Base-by-base conservation (phyloP, 805 yeast species). In the Kuraishia cidri region DNA sequence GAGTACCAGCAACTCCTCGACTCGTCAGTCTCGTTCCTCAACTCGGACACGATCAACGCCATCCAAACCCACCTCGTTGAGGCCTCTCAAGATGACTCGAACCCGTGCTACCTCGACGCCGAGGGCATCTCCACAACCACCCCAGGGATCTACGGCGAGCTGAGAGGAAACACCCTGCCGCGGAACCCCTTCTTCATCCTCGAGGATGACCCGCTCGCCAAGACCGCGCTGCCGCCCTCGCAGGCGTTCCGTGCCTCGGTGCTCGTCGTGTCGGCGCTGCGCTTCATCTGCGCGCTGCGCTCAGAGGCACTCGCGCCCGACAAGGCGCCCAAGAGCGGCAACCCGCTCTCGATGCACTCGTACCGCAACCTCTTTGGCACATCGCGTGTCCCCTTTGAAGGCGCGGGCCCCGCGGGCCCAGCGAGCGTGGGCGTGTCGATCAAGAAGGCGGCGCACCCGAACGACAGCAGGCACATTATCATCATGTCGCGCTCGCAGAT, bases 141-240 rank as follows among this genome's bases (percentile, higher is more conserved):
- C 23, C 72, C 82, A 0, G 75, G 75, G 9, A 69, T 73, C 23
- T 75, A 75, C 44, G 79, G 80, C 12, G 80, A 74, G 35, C 57
- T 75, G 19, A 62, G 76, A 31, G 81, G 82, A 14, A 80, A 76
- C 40, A 71, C 78, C 1, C 57, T 82, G 27, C 94, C 94, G 4
- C 61, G 90, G 39, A 82, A 81, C 48, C 94, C 94, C 2, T 81
- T 79, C 45, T 64, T 82, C 41, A 70, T 82, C 8, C 52, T 82
- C 12, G 86, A 80, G 41, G 80, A 80, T 47, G 94, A 82, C 41
- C 88, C 90, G 1, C 64, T 74, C 39, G 64, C 73, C 12, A 69
- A 68, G 37, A 66, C 58, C 34, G 54, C 64, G 9, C 33, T 46
- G 2, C 78, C 78, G 4, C 82, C 85, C 11, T 61, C 70, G 32